Percentiles rank a stretch among this genome's conserved stretches.
Conservation (phyloP, 2,329 filamentous ascomycete genomes). For the Trichophaea hybrida region DNA sequence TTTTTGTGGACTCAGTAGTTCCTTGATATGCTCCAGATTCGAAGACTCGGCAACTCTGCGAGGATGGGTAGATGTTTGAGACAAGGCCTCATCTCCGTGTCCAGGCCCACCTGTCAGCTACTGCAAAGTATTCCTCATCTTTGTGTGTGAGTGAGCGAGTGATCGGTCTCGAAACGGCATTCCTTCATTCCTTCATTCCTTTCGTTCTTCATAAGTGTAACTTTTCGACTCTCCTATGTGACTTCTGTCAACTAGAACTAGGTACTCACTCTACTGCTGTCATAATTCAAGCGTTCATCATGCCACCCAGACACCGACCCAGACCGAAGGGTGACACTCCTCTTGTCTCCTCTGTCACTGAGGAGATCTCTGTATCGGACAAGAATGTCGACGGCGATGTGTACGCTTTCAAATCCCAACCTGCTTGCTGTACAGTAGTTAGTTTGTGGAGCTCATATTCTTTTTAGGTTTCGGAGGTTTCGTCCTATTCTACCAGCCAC, state of each 20-base stretch:
- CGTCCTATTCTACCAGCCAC: constrained; percentile 38
- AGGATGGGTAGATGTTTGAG: background rate
- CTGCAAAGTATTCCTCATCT: background rate
- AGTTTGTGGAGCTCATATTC: background rate
- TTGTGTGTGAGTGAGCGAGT: too few relatives aligned
- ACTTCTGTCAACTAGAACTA: too few relatives aligned
- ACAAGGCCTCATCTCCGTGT: background rate
- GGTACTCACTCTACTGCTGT: too few relatives aligned
- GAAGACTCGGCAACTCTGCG: background rate
- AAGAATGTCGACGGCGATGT: constrained; percentile 4
- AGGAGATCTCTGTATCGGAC: constrained; percentile 4
- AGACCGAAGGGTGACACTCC: background rate
- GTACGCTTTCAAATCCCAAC: background rate
- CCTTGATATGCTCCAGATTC: background rate
- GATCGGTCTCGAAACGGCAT: too few relatives aligned
- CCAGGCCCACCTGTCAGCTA: background rate
- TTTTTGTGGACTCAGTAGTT: too few relatives aligned
- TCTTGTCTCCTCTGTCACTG: background rate
- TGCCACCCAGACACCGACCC: constrained; percentile 1
- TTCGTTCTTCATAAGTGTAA: too few relatives aligned
- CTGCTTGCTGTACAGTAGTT: background rate
- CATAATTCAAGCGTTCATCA: background rate
- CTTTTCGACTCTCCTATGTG: too few relatives aligned
- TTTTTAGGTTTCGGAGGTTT: background rate
- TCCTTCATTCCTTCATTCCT: too few relatives aligned